Conservation (phyloP, 179 eudicot species). For the Vitellaria paradoxa region DNA sequence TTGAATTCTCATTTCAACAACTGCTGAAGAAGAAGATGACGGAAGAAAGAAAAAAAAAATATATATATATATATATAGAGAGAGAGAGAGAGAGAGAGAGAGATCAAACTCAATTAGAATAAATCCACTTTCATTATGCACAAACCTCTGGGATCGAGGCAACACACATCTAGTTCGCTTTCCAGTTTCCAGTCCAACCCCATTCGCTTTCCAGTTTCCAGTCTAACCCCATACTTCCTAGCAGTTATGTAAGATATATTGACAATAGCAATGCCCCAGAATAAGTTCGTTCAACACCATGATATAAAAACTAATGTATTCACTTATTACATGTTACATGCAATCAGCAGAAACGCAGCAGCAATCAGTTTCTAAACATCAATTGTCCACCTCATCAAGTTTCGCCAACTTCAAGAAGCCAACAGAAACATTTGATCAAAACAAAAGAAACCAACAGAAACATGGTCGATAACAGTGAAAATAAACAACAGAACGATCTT, state of each 20-base stretch:
- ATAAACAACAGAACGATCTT: not conserved
- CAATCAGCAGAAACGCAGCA: not conserved
- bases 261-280: not conserved
- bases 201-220: no score
- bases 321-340: slow-evolving; percentile 6
- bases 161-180: not conserved
- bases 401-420: not conserved
- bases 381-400: not conserved
- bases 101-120: no score
- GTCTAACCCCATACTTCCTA: not conserved
- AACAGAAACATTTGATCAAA: no score
- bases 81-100: no score
- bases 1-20: no score
- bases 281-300: not conserved
- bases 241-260: not conserved
- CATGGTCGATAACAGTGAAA: not conserved
- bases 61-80: no score
- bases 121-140: no score
- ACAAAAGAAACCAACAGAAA: slow-evolving; percentile 4
- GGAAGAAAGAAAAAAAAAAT: no score
- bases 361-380: not conserved
- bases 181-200: no score
- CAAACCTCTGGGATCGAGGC: not conserved
- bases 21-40: no score
- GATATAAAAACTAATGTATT: not conserved